Percentiles rank a stretch among this genome's conserved stretches.
Evolutionary conservation across 441 rosid genomes (phyloP).

Genomic region (Brassica hybrid): DNA sequence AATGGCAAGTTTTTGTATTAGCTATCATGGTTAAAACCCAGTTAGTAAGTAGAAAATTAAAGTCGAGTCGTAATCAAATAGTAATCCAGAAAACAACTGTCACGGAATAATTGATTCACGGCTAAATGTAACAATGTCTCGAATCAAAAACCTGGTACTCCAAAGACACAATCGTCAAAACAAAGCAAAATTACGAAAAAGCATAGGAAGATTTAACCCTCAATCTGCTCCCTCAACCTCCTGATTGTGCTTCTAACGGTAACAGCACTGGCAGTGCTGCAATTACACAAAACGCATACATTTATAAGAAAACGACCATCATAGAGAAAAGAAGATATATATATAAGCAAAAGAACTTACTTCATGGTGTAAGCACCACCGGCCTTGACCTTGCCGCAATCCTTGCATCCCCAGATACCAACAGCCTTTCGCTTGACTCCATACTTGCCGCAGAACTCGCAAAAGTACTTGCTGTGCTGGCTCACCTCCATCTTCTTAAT

Average conservation of each 20-base stretch:
- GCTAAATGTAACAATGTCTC: conserved; percentile 24
- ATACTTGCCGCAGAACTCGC: conserved; percentile 95
- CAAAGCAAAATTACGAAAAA: neutral
- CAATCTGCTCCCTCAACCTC: conserved; percentile 90
- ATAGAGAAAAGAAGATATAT: too few relatives aligned
- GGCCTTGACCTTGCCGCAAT: conserved; percentile 89
- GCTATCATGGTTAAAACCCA: too few relatives aligned
- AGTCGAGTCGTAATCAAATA: too few relatives aligned
- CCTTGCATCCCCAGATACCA: conserved; percentile 95
- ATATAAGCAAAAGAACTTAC: too few relatives aligned
- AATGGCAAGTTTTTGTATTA: too few relatives aligned
- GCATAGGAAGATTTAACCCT: conserved; percentile 50
- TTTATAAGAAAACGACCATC: neutral
- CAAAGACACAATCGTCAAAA: conserved; percentile 11
- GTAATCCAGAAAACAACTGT: too few relatives aligned
- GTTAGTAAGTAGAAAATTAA: too few relatives aligned
- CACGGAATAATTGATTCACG: neutral
- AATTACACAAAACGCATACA: neutral
- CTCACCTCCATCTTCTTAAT: conserved; percentile 90
- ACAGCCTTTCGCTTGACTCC: conserved; percentile 93
- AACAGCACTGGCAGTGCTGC: conserved; percentile 91
- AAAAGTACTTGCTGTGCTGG: conserved; percentile 92
- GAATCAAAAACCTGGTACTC: conserved; percentile 11
- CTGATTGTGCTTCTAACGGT: conserved; percentile 84
- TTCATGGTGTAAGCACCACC: conserved; percentile 84